Evolutionary conservation across 306 rosid species (phyloP).

Genomic region (Echinosophora koreensis): DNA sequence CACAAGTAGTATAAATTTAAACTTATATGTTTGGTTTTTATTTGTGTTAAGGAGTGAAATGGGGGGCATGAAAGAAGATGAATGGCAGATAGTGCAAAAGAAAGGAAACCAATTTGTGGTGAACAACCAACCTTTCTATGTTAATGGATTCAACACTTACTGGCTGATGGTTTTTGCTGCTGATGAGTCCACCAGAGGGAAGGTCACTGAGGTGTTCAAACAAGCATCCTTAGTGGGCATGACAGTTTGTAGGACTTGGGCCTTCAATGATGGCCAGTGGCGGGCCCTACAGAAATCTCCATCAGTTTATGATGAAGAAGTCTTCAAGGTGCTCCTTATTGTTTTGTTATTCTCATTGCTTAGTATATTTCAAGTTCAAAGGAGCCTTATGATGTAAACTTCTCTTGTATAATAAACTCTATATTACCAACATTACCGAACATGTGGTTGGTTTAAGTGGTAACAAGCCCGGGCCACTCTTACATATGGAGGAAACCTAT

Average conservation of each 20-base stretch:
- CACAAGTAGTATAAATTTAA: too few relatives aligned
- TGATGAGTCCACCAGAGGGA: conserved; percentile 87
- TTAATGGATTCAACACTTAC: conserved; percentile 95
- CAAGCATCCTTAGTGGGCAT: conserved; percentile 82
- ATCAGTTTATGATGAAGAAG: conserved; percentile 85
- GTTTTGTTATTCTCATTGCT: not conserved
- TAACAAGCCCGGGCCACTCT: too few relatives aligned
- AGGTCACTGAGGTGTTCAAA: conserved; percentile 79
- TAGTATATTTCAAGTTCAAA: not conserved
- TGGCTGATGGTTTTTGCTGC: conserved; percentile 96
- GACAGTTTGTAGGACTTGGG: conserved; percentile 96
- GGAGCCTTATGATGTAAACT: not conserved
- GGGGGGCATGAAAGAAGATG: conserved; percentile 50
- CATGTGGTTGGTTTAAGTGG: too few relatives aligned
- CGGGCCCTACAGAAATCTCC: conserved; percentile 90
- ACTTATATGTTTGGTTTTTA: not conserved
- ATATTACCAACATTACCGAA: too few relatives aligned
- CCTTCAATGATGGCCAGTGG: conserved; percentile 96
- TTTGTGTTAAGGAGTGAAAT: conserved; percentile 50
- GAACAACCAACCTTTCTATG: conserved; percentile 79
- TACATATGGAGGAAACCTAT: too few relatives aligned
- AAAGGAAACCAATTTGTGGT: conserved; percentile 89
- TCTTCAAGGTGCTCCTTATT: conserved; percentile 69
- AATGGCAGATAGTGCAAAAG: conserved; percentile 83
- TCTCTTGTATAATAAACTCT: conserved; percentile 5